phyloP scores from a whole-genome alignment of 768 basidiomycete species.

The Lyophyllum shimeji region DNA sequence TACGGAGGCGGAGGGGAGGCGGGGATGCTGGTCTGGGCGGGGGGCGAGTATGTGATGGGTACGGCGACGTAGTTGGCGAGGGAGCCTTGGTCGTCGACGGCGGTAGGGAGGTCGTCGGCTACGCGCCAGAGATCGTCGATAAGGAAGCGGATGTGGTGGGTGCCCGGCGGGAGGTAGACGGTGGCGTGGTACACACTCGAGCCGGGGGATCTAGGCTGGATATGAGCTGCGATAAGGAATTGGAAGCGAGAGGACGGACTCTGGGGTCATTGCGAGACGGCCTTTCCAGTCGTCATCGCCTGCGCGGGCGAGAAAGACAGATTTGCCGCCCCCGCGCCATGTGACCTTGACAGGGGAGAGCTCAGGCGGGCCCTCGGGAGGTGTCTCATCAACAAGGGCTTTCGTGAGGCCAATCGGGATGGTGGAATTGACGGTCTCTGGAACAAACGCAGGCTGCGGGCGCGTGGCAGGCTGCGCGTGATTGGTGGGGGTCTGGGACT shows the following conservation, averaged over 20 bases:
- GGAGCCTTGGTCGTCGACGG: conserved; percentile 92
- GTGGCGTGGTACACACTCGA: conserved; percentile 34
- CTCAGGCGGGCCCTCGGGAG: conserved; percentile 18
- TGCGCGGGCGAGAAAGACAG: conserved; percentile 68
- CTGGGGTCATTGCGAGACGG: conserved; percentile 59
- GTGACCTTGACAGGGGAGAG: conserved; percentile 51
- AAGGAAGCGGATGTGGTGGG: conserved; percentile 92
- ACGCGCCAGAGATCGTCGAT: conserved; percentile 89
- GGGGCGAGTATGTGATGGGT: conserved; percentile 30
- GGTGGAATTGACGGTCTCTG: conserved; percentile 60
- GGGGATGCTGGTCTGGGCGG: conserved; percentile 21
- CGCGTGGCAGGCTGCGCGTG: conserved; percentile 5
- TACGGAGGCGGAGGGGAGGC: conserved; percentile 25
- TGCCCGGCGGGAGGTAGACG: conserved; percentile 76
- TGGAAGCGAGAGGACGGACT: conserved; percentile 41
- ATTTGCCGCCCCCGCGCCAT: conserved; percentile 66
- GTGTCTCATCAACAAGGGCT: conserved; percentile 23
- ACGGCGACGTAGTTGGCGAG: conserved; percentile 93
- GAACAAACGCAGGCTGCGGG: conserved; percentile 43
- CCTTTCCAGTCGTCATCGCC: conserved; percentile 80
- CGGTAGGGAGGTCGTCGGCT: conserved; percentile 73
- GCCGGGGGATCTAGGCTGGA: conserved; percentile 25
- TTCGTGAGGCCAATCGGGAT: conserved; percentile 56
- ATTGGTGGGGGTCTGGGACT: conserved; percentile 17
- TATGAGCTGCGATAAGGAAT: conserved; percentile 12